Conservation (phyloP, 2,329 filamentous ascomycete species). For the Boeremia exigua region DNA sequence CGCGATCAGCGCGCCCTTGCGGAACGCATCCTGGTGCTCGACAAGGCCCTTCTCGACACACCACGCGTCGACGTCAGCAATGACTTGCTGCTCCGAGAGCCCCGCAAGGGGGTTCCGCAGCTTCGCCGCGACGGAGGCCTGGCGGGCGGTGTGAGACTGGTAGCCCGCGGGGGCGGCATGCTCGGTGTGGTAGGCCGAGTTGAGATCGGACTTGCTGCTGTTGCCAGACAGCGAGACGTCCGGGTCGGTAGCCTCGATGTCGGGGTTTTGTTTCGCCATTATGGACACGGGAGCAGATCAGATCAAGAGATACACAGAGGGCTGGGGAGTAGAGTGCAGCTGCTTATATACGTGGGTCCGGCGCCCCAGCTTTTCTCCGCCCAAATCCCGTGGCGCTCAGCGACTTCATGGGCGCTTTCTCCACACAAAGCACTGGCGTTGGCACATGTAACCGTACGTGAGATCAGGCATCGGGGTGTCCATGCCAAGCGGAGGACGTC, state of each 20-base stretch:
- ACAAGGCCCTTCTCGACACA: slow-evolving; percentile 57
- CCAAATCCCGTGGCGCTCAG: slow-evolving; percentile 11
- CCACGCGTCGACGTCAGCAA: slow-evolving; percentile 62
- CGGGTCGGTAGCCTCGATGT: slow-evolving; percentile 38
- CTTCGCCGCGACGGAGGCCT: slow-evolving; percentile 30
- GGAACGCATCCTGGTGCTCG: slow-evolving; percentile 57
- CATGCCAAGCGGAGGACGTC: slow-evolving; percentile 20
- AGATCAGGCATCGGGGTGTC: slow-evolving; percentile 14
- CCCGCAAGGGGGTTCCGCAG: slow-evolving; percentile 63
- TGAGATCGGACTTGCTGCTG: slow-evolving; percentile 34
- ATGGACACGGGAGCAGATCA: background rate
- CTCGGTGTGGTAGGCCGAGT: slow-evolving; percentile 28
- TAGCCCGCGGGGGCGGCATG: slow-evolving; percentile 17
- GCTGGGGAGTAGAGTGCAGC: background rate
- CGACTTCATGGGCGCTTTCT: slow-evolving; percentile 21
- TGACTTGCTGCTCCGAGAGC: slow-evolving; percentile 59
- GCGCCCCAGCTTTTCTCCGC: slow-evolving; percentile 8
- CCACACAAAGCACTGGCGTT: slow-evolving; percentile 23
- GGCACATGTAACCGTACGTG: slow-evolving; percentile 36
- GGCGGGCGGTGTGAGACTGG: background rate
- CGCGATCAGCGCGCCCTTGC: slow-evolving; percentile 59
- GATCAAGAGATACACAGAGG: background rate
- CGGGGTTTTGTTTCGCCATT: slow-evolving; percentile 33
- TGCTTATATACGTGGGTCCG: slow-evolving; percentile 11
- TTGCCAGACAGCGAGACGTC: slow-evolving; percentile 23